Conservation (phyloP, 23 red algal genomes). For the Gracilaria domingensis region DNA sequence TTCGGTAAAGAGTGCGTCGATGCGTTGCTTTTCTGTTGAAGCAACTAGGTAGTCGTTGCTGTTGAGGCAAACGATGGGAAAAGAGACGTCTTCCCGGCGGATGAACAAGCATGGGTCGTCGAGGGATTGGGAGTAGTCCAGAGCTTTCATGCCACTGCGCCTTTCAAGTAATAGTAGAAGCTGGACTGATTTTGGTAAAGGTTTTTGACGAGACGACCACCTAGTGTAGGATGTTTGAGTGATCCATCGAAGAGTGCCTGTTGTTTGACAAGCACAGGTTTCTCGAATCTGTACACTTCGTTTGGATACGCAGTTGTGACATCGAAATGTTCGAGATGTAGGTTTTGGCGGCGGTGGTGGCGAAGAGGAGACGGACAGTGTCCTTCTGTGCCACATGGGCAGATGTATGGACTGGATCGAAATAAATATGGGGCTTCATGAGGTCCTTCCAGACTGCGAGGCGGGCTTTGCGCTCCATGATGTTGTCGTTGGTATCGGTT, state of each 20-base stretch:
- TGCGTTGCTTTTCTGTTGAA: background rate
- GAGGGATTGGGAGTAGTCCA: conserved; percentile 16
- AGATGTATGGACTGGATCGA: conserved; percentile 3
- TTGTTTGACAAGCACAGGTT: conserved; percentile 28
- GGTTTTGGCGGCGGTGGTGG: background rate
- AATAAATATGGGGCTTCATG: conserved; percentile 31
- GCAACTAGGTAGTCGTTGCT: conserved; percentile 39
- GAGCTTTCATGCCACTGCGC: background rate
- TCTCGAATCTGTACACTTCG: conserved; percentile 36
- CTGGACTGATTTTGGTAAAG: conserved; percentile 32
- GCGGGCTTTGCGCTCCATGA: conserved; percentile 21
- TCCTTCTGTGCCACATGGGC: conserved; percentile 12
- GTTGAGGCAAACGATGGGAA: conserved; percentile 5
- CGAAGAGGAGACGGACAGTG: conserved; percentile 16
- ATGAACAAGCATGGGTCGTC: conserved; percentile 38
- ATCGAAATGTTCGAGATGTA: conserved; percentile 9
- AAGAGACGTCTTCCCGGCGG: background rate
- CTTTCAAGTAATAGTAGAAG: background rate
- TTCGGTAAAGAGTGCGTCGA: background rate
- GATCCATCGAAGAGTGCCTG: conserved; percentile 33
- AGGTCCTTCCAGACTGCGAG: conserved; percentile 1
- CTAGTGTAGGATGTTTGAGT: background rate
- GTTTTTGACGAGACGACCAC: background rate
- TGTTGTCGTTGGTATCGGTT: no score
- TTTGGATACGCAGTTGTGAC: conserved; percentile 30